These are phyloP conservation scores for Podaxis carcinomalis DNA, from an alignment of 768 basidiomycete species.

Conservation along the genomic window DNA sequence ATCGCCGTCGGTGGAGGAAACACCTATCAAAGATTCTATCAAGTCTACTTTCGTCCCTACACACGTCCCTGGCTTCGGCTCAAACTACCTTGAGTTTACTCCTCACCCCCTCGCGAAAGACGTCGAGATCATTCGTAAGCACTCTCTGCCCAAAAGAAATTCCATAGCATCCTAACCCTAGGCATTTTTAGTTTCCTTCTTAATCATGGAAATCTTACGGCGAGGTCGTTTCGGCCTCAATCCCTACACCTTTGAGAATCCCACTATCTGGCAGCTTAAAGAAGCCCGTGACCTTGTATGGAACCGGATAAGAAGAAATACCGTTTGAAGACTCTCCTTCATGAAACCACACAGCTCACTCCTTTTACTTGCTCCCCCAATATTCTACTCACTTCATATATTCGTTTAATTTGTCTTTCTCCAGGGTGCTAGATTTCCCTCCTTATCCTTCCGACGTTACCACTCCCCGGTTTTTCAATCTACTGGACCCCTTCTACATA, in stretches of 20 bases:
- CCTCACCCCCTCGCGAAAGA: slow-evolving; percentile 43
- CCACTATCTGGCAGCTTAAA: slow-evolving; percentile 43
- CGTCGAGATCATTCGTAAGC: slow-evolving; percentile 51
- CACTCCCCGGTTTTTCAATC: no score
- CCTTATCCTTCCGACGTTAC: no score
- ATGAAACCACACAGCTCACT: neutral
- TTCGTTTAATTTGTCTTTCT: neutral
- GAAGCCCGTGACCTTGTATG: slow-evolving; percentile 34
- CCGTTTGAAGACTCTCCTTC: slow-evolving; percentile 13
- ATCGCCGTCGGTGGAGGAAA: slow-evolving; percentile 22
- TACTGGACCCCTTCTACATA: no score
- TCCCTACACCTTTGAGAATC: slow-evolving; percentile 42
- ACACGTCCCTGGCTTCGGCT: slow-evolving; percentile 49
- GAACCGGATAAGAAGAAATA: slow-evolving; percentile 33
- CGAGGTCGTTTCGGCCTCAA: slow-evolving; percentile 52
- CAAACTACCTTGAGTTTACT: slow-evolving; percentile 54
- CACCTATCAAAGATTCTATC: slow-evolving; percentile 12
- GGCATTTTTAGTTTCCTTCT: slow-evolving; percentile 43
- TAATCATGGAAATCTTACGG: slow-evolving; percentile 62
- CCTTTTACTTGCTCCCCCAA: neutral
- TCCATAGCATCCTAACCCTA: slow-evolving; percentile 12
- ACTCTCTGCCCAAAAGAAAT: neutral
- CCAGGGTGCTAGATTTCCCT: no score
- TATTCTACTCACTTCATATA: neutral
- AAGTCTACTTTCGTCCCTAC: slow-evolving; percentile 41